Conservation (phyloP, 495 filamentous ascomycete genomes). For the Evernia prunastri region DNA sequence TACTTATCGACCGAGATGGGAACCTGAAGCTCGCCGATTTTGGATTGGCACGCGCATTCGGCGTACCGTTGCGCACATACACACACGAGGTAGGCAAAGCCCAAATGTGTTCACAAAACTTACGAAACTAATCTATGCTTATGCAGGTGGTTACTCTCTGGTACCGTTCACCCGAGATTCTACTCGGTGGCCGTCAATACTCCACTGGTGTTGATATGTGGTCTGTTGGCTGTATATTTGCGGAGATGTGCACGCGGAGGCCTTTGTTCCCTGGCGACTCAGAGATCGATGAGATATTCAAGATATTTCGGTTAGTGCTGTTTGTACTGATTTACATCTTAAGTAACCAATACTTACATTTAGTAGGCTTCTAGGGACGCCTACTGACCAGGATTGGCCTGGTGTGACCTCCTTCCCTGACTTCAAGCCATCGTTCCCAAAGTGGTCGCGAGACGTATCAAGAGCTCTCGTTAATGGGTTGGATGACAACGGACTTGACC, state of each 20-base stretch:
- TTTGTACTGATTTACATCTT: background rate
- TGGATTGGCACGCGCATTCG: conserved; percentile 90
- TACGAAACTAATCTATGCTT: conserved; percentile 8
- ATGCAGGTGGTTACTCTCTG: conserved; percentile 86
- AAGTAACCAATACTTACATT: conserved; percentile 5
- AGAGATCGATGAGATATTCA: conserved; percentile 99
- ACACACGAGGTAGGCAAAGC: conserved; percentile 70
- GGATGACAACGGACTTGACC: conserved; percentile 73
- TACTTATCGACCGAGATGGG: conserved; percentile 89
- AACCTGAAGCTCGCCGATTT: conserved; percentile 98
- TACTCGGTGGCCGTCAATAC: conserved; percentile 95
- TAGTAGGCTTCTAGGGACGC: conserved; percentile 78
- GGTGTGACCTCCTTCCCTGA: conserved; percentile 97
- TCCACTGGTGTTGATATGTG: conserved; percentile 99
- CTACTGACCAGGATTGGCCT: conserved; percentile 82
- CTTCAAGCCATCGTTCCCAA: conserved; percentile 94
- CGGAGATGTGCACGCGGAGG: conserved; percentile 98
- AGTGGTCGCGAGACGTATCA: conserved; percentile 73
- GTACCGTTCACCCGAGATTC: conserved; percentile 97
- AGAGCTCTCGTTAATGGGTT: conserved; percentile 53
- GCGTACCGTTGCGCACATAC: conserved; percentile 91
- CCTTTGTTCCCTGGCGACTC: conserved; percentile 96
- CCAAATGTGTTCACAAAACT: background rate
- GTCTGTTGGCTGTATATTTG: conserved; percentile 97
- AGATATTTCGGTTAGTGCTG: conserved; percentile 80